These are phyloP conservation scores for Pseudogymnoascus sp. DNA, from an alignment of 2,329 filamentous ascomycete species.

Conservation along the genomic window DNA sequence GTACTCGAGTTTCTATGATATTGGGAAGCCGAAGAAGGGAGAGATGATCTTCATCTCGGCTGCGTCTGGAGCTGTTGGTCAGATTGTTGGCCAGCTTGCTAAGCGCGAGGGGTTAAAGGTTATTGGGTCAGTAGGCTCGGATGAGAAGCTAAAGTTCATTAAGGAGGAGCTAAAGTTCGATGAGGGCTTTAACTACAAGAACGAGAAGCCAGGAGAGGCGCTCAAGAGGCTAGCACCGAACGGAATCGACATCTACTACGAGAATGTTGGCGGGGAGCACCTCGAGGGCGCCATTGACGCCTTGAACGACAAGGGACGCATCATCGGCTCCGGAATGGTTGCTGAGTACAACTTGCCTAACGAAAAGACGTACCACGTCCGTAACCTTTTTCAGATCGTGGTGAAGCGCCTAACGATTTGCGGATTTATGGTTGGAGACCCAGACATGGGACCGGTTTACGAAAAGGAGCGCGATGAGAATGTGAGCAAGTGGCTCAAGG, in stretches of 20 bases:
- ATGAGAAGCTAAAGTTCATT: constrained; percentile 67
- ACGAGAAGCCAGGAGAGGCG: constrained; percentile 55
- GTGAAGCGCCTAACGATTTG: constrained; percentile 53
- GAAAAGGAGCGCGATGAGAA: constrained; percentile 54
- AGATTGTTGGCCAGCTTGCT: constrained; percentile 66
- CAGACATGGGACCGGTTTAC: constrained; percentile 53
- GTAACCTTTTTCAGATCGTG: constrained; percentile 51
- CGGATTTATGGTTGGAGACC: constrained; percentile 59
- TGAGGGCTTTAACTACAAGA: constrained; percentile 74
- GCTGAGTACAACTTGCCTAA: constrained; percentile 54
- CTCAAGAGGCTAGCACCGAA: constrained; percentile 58
- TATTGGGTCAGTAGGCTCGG: constrained; percentile 64
- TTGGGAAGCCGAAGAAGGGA: constrained; percentile 65
- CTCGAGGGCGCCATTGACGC: constrained; percentile 57
- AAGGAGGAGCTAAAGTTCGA: constrained; percentile 66
- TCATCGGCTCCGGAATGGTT: constrained; percentile 57
- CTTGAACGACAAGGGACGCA: constrained; percentile 56
- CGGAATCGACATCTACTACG: constrained; percentile 73
- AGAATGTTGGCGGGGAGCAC: constrained; percentile 71
- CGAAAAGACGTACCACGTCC: constrained; percentile 49
- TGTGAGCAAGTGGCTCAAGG: constrained; percentile 58
- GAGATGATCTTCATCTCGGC: constrained; percentile 72
- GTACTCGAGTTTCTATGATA: constrained; percentile 65
- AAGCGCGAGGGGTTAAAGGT: constrained; percentile 68
- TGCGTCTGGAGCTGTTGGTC: constrained; percentile 66